phyloP scores from a whole-genome alignment of 345 rosid genomes.

The Salix koriyanagi region DNA sequence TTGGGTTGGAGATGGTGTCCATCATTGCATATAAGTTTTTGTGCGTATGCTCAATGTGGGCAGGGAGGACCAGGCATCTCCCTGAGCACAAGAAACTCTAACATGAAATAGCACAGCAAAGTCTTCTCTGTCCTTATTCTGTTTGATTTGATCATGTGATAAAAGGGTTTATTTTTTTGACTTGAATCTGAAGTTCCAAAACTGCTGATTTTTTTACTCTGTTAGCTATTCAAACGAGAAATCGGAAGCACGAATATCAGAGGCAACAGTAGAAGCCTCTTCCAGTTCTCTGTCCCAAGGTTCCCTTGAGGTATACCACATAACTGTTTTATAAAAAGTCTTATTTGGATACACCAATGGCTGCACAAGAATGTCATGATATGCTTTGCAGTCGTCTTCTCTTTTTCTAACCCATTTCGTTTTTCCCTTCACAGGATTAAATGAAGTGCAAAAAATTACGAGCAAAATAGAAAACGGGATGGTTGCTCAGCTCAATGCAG shows the following conservation, averaged over 20 bases:
- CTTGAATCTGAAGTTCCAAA: constrained; percentile 4
- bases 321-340: neutral
- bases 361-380: constrained; percentile 1
- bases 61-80: too few relatives aligned
- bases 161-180: neutral
- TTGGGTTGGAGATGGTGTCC: too few relatives aligned
- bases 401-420: neutral
- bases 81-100: too few relatives aligned
- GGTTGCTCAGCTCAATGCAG: neutral
- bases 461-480: neutral
- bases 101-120: neutral
- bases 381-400: neutral
- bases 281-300: constrained; percentile 26
- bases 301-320: constrained; percentile 45
- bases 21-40: too few relatives aligned
- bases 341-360: neutral
- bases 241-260: constrained; percentile 71
- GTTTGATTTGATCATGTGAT: neutral
- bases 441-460: neutral
- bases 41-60: too few relatives aligned
- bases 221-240: constrained; percentile 83
- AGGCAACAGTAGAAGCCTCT: constrained; percentile 43
- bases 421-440: constrained; percentile 16
- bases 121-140: neutral
- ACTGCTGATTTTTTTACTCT: neutral